Evolutionary conservation across 495 filamentous ascomycete species (phyloP).

Genomic region (Penicillium flavigenum): DNA sequence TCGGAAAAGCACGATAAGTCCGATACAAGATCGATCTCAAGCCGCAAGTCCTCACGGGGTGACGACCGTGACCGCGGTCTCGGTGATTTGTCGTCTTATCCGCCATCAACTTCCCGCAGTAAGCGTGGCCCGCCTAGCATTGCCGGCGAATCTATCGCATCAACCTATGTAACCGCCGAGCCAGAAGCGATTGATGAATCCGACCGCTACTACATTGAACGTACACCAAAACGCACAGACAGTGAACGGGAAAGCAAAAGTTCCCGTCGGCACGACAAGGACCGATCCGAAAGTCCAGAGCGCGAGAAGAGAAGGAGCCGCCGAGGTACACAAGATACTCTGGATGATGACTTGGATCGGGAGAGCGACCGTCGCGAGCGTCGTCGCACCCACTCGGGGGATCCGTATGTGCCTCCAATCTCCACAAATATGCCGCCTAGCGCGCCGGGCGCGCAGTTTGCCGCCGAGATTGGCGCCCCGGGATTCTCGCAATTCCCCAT

Average conservation of each 20-base stretch:
- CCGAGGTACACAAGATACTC: conserved; percentile 26
- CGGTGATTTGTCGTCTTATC: conserved; percentile 40
- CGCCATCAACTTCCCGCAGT: conserved; percentile 40
- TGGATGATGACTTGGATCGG: conserved; percentile 28
- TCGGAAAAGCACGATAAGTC: conserved; percentile 35
- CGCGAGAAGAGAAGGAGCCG: conserved; percentile 33
- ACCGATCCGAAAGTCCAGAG: conserved; percentile 35
- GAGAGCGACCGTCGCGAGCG: conserved; percentile 34
- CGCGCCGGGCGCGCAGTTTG: conserved; percentile 28
- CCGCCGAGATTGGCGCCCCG: conserved; percentile 39
- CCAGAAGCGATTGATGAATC: conserved; percentile 32
- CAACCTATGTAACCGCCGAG: conserved; percentile 56
- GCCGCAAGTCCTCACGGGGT: conserved; percentile 53
- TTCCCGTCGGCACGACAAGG: conserved; percentile 33
- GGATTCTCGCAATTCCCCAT: conserved; percentile 49
- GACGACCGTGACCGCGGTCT: conserved; percentile 54
- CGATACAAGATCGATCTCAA: conserved; percentile 27
- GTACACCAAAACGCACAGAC: conserved; percentile 34
- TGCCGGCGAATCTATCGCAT: conserved; percentile 50
- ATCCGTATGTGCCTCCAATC: conserved; percentile 31
- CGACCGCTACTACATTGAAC: conserved; percentile 34
- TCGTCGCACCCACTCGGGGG: conserved; percentile 37
- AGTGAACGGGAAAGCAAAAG: conserved; percentile 37
- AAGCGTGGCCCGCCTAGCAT: conserved; percentile 38
- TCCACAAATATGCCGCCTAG: conserved; percentile 28